Evolutionary conservation across 768 basidiomycete species (phyloP).

Genomic region (Termitomyces sp.): DNA sequence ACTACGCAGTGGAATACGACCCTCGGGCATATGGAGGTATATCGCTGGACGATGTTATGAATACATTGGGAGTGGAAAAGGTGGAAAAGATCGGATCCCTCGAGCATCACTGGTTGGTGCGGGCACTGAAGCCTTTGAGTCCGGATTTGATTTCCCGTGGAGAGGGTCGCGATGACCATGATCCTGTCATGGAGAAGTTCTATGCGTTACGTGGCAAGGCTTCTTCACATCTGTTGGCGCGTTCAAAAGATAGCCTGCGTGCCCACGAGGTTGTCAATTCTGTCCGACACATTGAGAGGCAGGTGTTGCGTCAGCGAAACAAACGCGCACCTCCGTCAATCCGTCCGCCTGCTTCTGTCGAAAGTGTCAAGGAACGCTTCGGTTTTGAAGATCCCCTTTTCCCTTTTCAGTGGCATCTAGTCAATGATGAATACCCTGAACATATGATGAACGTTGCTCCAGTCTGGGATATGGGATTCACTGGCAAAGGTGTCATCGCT

Average conservation of each 20-base stretch:
- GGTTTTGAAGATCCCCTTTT: constrained; percentile 82
- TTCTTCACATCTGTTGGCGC: constrained; percentile 25
- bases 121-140: constrained; percentile 36
- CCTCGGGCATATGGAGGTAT: constrained; percentile 34
- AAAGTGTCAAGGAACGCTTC: constrained; percentile 51
- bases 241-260: constrained; percentile 33
- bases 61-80: constrained; percentile 68
- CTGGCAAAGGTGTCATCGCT: constrained; percentile 79
- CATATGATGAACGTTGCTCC: constrained; percentile 88
- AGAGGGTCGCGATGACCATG: constrained; percentile 21
- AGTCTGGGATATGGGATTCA: constrained; percentile 90
- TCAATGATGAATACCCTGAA: constrained; percentile 79
- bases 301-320: constrained; percentile 57
- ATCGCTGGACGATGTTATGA: constrained; percentile 54
- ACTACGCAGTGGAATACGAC: constrained; percentile 75
- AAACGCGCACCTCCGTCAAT: constrained; percentile 72
- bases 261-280: constrained; percentile 46
- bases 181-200: constrained; percentile 46
- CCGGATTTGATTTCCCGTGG: constrained; percentile 22
- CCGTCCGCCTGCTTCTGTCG: constrained; percentile 32
- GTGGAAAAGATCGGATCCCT: constrained; percentile 88
- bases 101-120: constrained; percentile 75
- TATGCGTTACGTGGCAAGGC: constrained; percentile 36
- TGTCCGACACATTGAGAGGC: constrained; percentile 54
- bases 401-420: constrained; percentile 86